Base-by-base conservation (phyloP, 2,329 filamentous ascomycete species). In the Alternaria metachromatica region DNA sequence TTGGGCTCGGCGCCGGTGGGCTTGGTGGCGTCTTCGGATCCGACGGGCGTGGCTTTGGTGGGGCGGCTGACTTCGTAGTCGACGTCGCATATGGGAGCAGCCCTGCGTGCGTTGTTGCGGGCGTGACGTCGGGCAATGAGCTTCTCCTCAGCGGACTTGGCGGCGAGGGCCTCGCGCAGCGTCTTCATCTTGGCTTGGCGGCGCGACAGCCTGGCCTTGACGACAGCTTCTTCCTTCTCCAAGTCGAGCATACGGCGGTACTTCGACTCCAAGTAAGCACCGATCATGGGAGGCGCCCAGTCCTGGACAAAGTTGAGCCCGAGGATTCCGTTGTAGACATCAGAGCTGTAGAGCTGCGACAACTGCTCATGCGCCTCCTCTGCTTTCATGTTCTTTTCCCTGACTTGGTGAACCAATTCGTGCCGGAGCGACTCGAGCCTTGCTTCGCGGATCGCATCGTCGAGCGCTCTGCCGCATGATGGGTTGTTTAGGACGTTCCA, bases 401-500 rank as follows among this genome's bases (percentile, higher is more conserved):
- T 50, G 3, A 72, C 44, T 43, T 70, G 63, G 3, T 26, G 15
- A 5, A 68, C 10, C 15, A 76, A 68, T 50, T 72, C 69, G 3
- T 64, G 18, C 9, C 72, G 72, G 41, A 74, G 13, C 4, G 48
- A 44, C n/a, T 67, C 56, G 6, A 73, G 63, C n/a, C 66, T 62
- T 2, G 66, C 58, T n/a, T 59, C 63, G 5, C 72, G 69, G 1
- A 78, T 58, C 7, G 76, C 74, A 26, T 64, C 63, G 50, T 78
- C 70, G 4, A 79, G 70, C 2, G 74, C 60, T 44, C 68, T 70
- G 28, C 71, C 71, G 12, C 72, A 70, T 0, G 50, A 53, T 0
- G 71, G 51, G n/a, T 74, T 45, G 54, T 78, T 79, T 11, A 80
- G 62, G 0, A 66, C 44, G 8, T 45, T 21, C 75, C 76, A 80